Evolutionary conservation across 1,284 basidiomycete genomes (phyloP).

Genomic region (Kalmanozyma brasiliensis): DNA sequence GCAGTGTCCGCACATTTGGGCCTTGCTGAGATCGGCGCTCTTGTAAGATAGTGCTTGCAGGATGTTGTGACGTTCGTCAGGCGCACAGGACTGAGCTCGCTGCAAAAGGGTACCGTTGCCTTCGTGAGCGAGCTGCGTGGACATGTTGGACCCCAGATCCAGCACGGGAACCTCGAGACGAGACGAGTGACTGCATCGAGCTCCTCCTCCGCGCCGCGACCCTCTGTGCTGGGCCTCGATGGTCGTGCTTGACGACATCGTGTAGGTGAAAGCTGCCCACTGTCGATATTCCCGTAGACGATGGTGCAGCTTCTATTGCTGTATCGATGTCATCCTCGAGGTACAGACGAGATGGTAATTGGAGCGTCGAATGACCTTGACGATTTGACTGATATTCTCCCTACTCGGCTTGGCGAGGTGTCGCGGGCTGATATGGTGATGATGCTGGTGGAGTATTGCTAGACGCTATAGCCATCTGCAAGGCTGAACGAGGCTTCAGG

Average conservation of each 20-base stretch:
- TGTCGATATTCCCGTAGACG: no score
- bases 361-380: no score
- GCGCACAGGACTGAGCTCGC: conserved; percentile 3
- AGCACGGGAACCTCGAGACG: conserved; percentile 22
- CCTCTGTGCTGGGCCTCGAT: conserved; percentile 1
- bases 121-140: conserved; percentile 29
- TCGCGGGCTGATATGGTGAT: no score
- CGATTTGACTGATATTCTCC: no score
- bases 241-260: neutral
- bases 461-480: no score
- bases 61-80: conserved; percentile 10
- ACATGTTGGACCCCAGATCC: conserved; percentile 36
- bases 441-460: no score
- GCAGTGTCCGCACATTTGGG: conserved; percentile 37
- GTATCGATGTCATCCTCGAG: no score
- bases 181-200: conserved; percentile 31
- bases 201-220: conserved; percentile 16
- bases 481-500: no score
- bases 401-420: no score
- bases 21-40: conserved; percentile 27
- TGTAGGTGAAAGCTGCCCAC: no score
- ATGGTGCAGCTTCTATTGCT: no score
- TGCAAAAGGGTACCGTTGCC: conserved; percentile 18
- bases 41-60: conserved; percentile 6
- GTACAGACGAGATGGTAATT: no score